phyloP scores from a whole-genome alignment of 352 stramenopile species.

The Thraustotheca clavata region DNA sequence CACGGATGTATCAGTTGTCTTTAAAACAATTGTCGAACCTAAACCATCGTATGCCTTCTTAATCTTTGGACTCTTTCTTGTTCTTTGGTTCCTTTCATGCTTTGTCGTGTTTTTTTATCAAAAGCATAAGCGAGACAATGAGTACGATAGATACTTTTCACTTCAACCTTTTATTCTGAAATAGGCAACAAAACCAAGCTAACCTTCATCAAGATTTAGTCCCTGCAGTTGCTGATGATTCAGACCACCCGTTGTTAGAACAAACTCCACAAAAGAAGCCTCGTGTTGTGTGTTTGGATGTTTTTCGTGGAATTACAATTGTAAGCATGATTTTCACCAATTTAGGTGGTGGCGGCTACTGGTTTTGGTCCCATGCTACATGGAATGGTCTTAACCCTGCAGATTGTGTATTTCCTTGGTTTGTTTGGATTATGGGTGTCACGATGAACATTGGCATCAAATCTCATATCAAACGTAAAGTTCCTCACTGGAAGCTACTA shows the following conservation, averaged over 20 bases:
- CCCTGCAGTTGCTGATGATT: not conserved
- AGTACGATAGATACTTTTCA: not conserved
- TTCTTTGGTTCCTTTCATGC: slow-evolving; percentile 1
- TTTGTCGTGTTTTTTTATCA: slow-evolving; percentile 3
- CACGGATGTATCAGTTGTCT: not conserved
- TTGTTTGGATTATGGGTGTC: slow-evolving; percentile 77
- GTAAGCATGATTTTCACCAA: slow-evolving; percentile 84
- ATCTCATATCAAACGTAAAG: not conserved
- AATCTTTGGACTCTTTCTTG: not conserved
- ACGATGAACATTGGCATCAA: slow-evolving; percentile 13
- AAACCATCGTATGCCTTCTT: not conserved
- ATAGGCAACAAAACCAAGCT: too few species aligned
- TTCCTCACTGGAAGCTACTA: not conserved
- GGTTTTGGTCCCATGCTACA: slow-evolving; percentile 50
- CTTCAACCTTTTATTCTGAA: too few species aligned
- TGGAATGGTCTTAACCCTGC: slow-evolving; percentile 75
- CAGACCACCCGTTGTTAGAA: not conserved
- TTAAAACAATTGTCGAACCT: not conserved
- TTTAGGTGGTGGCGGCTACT: slow-evolving; percentile 66
- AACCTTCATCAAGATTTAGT: too few species aligned
- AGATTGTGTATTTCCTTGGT: slow-evolving; percentile 76
- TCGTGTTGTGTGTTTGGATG: slow-evolving; percentile 44
- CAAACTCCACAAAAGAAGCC: not conserved
- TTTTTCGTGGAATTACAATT: slow-evolving; percentile 66
- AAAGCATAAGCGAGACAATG: not conserved